A percentile compares a stretch with the other conserved stretches of the same genome.
phyloP scores from a whole-genome alignment of 2,329 filamentous ascomycete genomes.

The Clonostachys sp. region DNA sequence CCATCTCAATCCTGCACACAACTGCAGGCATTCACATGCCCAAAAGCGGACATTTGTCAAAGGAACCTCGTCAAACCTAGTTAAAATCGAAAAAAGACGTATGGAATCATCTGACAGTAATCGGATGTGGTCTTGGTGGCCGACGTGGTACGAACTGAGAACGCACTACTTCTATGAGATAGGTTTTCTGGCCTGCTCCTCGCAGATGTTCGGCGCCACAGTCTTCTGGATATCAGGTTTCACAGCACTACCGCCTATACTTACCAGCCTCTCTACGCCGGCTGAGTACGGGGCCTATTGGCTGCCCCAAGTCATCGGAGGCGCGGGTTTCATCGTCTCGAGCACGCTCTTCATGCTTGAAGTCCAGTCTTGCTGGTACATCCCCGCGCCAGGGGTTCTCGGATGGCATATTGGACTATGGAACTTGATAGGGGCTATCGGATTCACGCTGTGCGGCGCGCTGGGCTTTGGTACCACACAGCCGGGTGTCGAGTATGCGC shows the following conservation, averaged over 20 bases:
- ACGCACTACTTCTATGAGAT: constrained; percentile 58
- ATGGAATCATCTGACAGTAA: not conserved
- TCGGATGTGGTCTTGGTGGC: constrained; percentile 52
- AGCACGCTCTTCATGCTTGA: constrained; percentile 58
- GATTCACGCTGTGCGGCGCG: constrained; percentile 55
- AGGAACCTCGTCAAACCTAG: not conserved
- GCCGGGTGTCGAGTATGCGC: constrained; percentile 11
- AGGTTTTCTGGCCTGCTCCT: constrained; percentile 55
- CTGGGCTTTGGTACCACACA: constrained; percentile 38
- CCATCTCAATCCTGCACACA: not conserved
- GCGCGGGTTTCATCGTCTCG: constrained; percentile 53
- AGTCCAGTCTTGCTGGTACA: constrained; percentile 58
- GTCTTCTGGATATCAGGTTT: constrained; percentile 63
- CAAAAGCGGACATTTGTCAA: not conserved
- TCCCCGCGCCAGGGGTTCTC: constrained; percentile 45
- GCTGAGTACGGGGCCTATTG: constrained; percentile 52
- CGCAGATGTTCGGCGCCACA: constrained; percentile 53
- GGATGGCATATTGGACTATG: constrained; percentile 64
- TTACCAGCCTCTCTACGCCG: constrained; percentile 36
- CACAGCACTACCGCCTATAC: constrained; percentile 53
- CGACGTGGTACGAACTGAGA: constrained; percentile 45
- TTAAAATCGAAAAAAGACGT: not conserved
- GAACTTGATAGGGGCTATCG: constrained; percentile 57
- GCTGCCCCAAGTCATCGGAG: constrained; percentile 55
- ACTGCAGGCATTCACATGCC: constrained; percentile 8